Evolutionary conservation across 495 filamentous ascomycete genomes (phyloP).

Genomic region (Hypoxylon fuscum): DNA sequence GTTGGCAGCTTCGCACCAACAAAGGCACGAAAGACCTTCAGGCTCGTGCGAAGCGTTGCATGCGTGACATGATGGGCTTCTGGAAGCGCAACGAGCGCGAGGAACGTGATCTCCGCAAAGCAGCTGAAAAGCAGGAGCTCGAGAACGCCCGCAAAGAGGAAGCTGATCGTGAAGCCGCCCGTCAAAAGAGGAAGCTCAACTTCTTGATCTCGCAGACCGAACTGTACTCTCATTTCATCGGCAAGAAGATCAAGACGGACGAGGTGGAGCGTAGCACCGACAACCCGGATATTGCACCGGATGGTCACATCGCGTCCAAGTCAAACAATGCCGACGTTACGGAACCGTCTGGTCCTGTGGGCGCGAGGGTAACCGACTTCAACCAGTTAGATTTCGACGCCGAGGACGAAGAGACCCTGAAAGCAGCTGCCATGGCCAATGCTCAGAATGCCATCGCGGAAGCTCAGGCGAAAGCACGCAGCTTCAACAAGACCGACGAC

Average conservation of each 20-base stretch:
- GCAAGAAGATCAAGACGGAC: conserved; percentile 97
- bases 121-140: conserved; percentile 94
- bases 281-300: conserved; percentile 70
- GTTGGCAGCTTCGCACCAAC: conserved; percentile 97
- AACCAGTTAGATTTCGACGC: conserved; percentile 95
- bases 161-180: conserved; percentile 94
- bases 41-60: conserved; percentile 93
- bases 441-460: conserved; percentile 96
- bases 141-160: conserved; percentile 97
- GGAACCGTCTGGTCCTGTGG: conserved; percentile 64
- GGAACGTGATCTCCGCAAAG: conserved; percentile 91
- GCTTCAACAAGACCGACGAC: conserved; percentile 79
- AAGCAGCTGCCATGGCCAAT: conserved; percentile 89
- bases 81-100: conserved; percentile 99
- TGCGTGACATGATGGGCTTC: conserved; percentile 99
- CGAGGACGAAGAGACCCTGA: conserved; percentile 85
- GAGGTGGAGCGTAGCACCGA: conserved; percentile 91
- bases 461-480: conserved; percentile 89
- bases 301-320: conserved; percentile 52
- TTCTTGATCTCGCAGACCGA: conserved; percentile 99
- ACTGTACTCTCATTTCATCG: conserved; percentile 98
- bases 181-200: conserved; percentile 98
- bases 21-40: conserved; percentile 98
- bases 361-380: conserved; percentile 84
- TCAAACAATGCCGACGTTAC: conserved; percentile 64